Base-by-base conservation (phyloP, 2,329 filamentous ascomycete species). In the Aspergillus flavus region DNA sequence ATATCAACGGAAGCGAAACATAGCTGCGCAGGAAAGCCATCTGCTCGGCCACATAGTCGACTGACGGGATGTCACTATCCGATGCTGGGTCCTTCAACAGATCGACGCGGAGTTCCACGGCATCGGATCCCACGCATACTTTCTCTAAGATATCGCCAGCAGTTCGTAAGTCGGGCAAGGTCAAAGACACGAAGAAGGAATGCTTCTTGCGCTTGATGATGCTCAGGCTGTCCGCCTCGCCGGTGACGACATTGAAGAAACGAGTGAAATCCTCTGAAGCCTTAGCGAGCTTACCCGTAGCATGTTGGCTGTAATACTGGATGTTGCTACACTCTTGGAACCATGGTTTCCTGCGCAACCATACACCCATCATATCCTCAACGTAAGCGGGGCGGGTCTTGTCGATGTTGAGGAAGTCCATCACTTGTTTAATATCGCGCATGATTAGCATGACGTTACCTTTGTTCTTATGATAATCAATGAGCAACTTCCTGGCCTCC, bases 291-390 rank as follows among this genome's bases (percentile, higher is more conserved):
- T 82, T 81, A 16, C 78, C 78, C 26, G 82, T 83, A 3, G 85
- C 81, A 53, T 82, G 88, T 57, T 93, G 92, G 76, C 92, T 96
- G 81, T 94, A 91, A 81, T 97, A 98, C 70, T 96, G 89, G 71
- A 93, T 90, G 75, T 96, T 99, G 82, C 94, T 97, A 83, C 95
- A 98, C 76, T 94, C 88, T 62, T 92, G 85, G 78, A 93, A 98
- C 89, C 92, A 97, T 3, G 90, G 91, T 76, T 93, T 95, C 43
- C 95, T 89, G 59, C 94, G 90, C 62, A 92, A 82, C 84, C 96
- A 99, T 2, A 99, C 94, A 11, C 88, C 89, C 80, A 93, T 90
- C 82, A 97, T 96, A 72, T 98, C 91, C 69, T 95, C 93, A 6
- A 93, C 89, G 74, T 97, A 98, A 10, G 94, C 94, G 30, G 95